A percentile compares a stretch with the other conserved stretches of the same genome.
phyloP scores from a whole-genome alignment of 73 alveolate species.

The Loxodes magnus region DNA sequence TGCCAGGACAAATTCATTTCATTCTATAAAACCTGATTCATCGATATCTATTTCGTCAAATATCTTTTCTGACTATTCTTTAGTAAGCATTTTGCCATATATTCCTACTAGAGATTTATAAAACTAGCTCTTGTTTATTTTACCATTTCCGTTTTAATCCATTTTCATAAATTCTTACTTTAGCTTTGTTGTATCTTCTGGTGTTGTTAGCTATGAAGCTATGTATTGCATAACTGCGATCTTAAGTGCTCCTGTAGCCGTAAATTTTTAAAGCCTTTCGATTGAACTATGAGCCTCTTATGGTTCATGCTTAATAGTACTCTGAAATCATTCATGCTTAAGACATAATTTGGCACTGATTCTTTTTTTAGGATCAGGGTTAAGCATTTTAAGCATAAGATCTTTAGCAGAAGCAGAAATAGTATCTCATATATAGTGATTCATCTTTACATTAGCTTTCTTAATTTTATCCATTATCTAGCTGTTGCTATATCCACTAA shows the following conservation, averaged over 20 bases:
- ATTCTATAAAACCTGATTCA: constrained; percentile 27
- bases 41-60: constrained; percentile 23
- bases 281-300: background rate
- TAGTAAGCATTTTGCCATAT: background rate
- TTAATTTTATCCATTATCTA: constrained; percentile 42
- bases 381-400: constrained; percentile 25
- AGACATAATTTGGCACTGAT: constrained; percentile 16
- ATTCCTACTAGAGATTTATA: background rate
- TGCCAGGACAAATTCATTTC: constrained; percentile 33
- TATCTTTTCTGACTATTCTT: constrained; percentile 1
- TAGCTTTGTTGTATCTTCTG: constrained; percentile 1
- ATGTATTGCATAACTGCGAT: background rate
- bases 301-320: background rate
- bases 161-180: constrained; percentile 7
- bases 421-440: constrained; percentile 15
- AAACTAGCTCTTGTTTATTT: constrained; percentile 7
- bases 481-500: constrained; percentile 40
- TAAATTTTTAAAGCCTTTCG: constrained; percentile 1
- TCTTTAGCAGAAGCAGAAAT: constrained; percentile 40
- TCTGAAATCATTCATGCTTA: constrained; percentile 12
- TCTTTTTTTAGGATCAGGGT: constrained; percentile 22
- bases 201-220: background rate
- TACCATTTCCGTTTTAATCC: constrained; percentile 22
- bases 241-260: background rate
- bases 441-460: constrained; percentile 33